phyloP scores from a whole-genome alignment of 2,329 filamentous ascomycete genomes.

The Stenocarpella maydis region DNA sequence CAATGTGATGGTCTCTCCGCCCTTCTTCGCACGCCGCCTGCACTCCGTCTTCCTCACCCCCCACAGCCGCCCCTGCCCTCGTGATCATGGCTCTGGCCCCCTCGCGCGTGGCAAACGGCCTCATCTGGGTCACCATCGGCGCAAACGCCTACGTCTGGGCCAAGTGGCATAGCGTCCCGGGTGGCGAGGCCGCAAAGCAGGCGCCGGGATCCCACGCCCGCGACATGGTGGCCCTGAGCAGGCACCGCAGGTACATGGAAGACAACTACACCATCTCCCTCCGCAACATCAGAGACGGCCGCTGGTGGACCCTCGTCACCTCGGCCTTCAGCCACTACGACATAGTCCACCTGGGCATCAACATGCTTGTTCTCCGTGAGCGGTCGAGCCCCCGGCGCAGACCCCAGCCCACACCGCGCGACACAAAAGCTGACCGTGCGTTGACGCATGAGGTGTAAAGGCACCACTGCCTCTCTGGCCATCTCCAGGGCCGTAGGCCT shows the following conservation, averaged over 20 bases:
- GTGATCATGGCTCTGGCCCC: constrained; percentile 3
- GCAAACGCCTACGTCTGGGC: constrained; percentile 29
- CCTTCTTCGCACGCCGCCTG: too few relatives aligned
- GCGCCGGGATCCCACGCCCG: not conserved
- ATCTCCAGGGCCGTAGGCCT: constrained; percentile 33
- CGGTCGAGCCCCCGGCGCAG: not conserved
- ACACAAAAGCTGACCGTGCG: not conserved
- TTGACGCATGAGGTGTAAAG: not conserved
- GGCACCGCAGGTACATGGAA: constrained; percentile 33
- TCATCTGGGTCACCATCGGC: constrained; percentile 36
- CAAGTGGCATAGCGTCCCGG: constrained; percentile 9
- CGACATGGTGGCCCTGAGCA: not conserved
- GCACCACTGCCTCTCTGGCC: constrained; percentile 32
- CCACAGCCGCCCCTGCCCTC: not conserved
- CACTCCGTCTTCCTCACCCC: not conserved
- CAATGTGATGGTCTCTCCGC: too few relatives aligned
- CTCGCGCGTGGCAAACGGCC: not conserved
- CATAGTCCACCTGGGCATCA: constrained; percentile 37
- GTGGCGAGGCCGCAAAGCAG: not conserved
- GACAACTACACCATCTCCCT: constrained; percentile 38
- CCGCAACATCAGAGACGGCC: constrained; percentile 38
- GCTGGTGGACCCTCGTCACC: constrained; percentile 40
- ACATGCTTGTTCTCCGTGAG: constrained; percentile 39
- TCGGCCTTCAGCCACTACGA: constrained; percentile 38
- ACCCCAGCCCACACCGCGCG: not conserved